Base-by-base conservation (phyloP, 257 asterid species). In the Marsdenia floribunda region DNA sequence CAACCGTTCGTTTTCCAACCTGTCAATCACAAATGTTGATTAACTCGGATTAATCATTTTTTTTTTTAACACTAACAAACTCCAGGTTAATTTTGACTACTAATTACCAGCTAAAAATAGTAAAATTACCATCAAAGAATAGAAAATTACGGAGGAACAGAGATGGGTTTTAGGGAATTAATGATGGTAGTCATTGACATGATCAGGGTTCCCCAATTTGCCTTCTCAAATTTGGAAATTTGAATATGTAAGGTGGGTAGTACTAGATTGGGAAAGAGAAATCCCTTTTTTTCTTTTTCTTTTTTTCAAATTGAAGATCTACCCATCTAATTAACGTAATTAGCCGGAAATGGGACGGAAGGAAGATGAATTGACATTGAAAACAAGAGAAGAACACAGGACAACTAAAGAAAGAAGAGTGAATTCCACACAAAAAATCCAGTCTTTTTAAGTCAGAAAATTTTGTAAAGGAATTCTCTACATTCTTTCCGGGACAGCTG, bases 1-100 rank as follows among this genome's bases (percentile, higher is more conserved):
- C 44, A 6, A 42, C 73, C 73, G 40, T 71, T 69, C 78, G 19
- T 76, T 71, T 80, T 74, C 15, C 64, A 75, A 79, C 86, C 85
- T 79, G 73, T 35, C 72, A 71, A 75, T 75, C 37, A 40, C 16
- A 54, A 22, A 14, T 60, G 38, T 37, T 33, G 64, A 72, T 67
- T 73, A 66, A 49, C 61, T 40, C 26, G 29, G 65, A 59, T 70
- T 70, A 47, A 15, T 29, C 47, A 50, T 46, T 70, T 71, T 37
- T 38, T 5, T 15, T 52, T 4, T 53, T 26, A 24, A 65, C 60
- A 13, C 49, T 18, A 37, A 21, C 50, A 40, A 78, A 72, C 69
- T 55, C 50, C 18, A n/a, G 40, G 73, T 71, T 38, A 63, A 21
- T 21, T 59, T 60, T 16, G 49, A 6, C 49, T 19, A 53, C 24